Evolutionary conservation across 163 green algal genomes (phyloP).

Genomic region (Scenedesmus sp.): DNA sequence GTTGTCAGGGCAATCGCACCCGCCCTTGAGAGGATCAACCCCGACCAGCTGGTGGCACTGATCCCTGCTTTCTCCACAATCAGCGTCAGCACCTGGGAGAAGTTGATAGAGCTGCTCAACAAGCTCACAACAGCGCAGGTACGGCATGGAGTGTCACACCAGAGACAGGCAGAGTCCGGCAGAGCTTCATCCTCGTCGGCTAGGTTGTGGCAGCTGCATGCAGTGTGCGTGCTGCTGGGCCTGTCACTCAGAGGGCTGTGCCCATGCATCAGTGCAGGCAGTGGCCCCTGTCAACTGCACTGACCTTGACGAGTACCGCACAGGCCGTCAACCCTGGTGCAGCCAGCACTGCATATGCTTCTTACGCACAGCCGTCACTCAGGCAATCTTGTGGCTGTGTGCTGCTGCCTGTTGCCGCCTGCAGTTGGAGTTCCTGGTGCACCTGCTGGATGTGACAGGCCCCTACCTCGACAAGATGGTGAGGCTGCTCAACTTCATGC

Average conservation of each 20-base stretch:
- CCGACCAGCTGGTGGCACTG: constrained; percentile 7
- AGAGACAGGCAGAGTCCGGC: too few relatives aligned
- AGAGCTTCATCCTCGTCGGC: too few relatives aligned
- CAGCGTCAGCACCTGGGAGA: not conserved
- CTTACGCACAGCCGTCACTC: not conserved
- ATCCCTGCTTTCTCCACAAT: constrained; percentile 28
- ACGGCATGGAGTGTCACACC: not conserved
- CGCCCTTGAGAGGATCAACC: constrained; percentile 5
- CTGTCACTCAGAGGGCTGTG: not conserved
- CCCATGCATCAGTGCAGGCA: not conserved
- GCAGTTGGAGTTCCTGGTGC: constrained; percentile 50
- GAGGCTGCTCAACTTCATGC: constrained; percentile 36
- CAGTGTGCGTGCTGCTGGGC: not conserved
- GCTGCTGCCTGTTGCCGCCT: not conserved
- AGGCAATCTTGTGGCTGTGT: not conserved
- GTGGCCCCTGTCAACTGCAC: too few relatives aligned
- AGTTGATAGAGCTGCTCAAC: constrained; percentile 35
- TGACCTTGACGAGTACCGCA: too few relatives aligned
- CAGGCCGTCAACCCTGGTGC: too few relatives aligned
- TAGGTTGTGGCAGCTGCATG: not conserved
- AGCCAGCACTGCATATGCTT: too few relatives aligned
- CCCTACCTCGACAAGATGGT: constrained; percentile 46
- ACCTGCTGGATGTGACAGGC: constrained; percentile 50
- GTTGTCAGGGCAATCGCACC: constrained; percentile 36
- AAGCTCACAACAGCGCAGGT: constrained; percentile 40